A percentile compares a stretch with the other conserved stretches of the same genome.
Conservation (phyloP, 2,329 filamentous ascomycete species). For the Tolypocladium sp. region DNA sequence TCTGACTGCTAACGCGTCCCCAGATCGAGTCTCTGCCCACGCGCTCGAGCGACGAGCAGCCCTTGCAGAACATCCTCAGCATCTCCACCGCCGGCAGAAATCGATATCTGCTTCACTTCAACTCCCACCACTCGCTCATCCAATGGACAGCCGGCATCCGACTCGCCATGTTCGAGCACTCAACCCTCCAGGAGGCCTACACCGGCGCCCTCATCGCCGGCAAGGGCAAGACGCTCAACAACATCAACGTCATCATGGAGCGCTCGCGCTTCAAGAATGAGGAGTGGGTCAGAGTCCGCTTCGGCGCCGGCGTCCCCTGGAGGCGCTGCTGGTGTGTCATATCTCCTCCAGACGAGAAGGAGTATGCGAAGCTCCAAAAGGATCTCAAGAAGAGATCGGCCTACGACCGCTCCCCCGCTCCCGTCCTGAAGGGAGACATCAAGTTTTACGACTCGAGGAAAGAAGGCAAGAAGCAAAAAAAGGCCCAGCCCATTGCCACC, state of each 20-base stretch:
- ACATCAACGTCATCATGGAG: constrained; percentile 83
- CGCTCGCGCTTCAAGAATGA: constrained; percentile 67
- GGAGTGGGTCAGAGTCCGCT: constrained; percentile 91
- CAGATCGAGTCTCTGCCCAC: constrained; percentile 87
- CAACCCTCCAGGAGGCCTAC: constrained; percentile 89
- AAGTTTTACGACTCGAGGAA: constrained; percentile 83
- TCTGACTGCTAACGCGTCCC: neutral
- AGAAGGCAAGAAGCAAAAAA: constrained; percentile 79
- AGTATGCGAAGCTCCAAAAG: constrained; percentile 76
- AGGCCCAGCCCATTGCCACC: constrained; percentile 79
- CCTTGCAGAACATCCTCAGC: constrained; percentile 88
- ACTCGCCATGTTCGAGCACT: constrained; percentile 88
- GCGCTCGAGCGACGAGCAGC: constrained; percentile 64
- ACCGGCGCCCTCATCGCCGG: constrained; percentile 92
- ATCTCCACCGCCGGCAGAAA: constrained; percentile 94
- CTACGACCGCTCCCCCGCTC: constrained; percentile 64
- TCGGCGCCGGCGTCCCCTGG: constrained; percentile 94
- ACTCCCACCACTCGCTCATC: constrained; percentile 82
- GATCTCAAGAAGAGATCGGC: constrained; percentile 70
- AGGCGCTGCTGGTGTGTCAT: constrained; percentile 95
- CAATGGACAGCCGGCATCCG: constrained; percentile 96
- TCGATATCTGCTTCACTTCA: constrained; percentile 92
- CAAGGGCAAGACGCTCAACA: constrained; percentile 83
- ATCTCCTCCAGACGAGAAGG: constrained; percentile 86
- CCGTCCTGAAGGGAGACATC: constrained; percentile 74